Base-by-base conservation (phyloP, 768 basidiomycete genomes). In the Tulasnella sp. region DNA sequence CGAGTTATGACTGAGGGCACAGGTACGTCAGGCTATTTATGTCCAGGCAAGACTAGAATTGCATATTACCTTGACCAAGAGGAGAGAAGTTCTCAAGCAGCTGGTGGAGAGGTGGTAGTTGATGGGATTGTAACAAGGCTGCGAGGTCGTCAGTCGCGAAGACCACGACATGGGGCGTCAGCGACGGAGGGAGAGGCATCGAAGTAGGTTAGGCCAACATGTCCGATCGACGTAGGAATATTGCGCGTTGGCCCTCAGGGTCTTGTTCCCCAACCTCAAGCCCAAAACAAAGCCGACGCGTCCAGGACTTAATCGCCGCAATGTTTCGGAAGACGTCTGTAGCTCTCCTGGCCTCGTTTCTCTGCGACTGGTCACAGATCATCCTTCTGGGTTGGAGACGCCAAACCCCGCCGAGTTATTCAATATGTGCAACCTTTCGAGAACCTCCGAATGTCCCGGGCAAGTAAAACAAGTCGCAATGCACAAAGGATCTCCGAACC, bases 21-120 rank as follows among this genome's bases (percentile, higher is more conserved):
- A 55, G 70, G 40, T 32, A 20, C 40, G 35, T 73, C 40, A 61
- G 79, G 9, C 29, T 40, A 67, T 67, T 67, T 67, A 29, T 35
- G 72, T 55, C 32, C 67, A 70, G 26, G 18, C 74, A 15, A 70
- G 48, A 79, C 78, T 73, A 61, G 77, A 23, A 20, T 42, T 57
- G 72, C 76, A n/a, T 83, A 84, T 72, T 83, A 92, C 93, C 92
- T 87, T 93, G 90, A 0, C 92, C 90, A 73, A 95, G 85, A 15
- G 94, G 94, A 2, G 93, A 92, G 81, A 95, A 95, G 3, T 92
- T 93, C 83, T 95, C 93, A 39, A 95, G 87, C 77, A 95, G 89
- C 81, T 91, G 87, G 44, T 90, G 89, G 18, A 95, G 85, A 20
- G 91, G 86, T 2, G 94, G 94, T 23, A 95, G 84, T 0, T 88